Evolutionary conservation across 164 flowering plant genomes (phyloP).

Genomic region (Akebia trifoliata): DNA sequence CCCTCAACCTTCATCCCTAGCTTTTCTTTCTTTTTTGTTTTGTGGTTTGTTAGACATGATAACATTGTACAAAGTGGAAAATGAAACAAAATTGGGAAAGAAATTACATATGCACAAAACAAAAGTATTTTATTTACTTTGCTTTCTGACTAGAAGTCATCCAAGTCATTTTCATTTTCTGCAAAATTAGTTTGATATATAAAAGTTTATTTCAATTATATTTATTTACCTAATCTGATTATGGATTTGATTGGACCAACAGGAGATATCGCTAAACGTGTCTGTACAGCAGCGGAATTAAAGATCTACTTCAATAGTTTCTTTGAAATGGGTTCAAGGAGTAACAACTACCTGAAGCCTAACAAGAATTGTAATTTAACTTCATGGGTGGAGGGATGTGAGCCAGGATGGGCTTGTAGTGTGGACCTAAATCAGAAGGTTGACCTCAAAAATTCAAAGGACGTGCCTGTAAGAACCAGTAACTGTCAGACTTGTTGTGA

Average conservation of each 20-base stretch:
- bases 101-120: too few species aligned
- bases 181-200: too few species aligned
- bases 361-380: constrained; percentile 87
- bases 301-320: constrained; percentile 60
- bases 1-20: too few species aligned
- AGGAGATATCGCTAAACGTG: constrained; percentile 57
- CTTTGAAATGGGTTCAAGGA: constrained; percentile 27
- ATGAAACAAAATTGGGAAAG: too few species aligned
- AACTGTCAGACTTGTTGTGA: constrained; percentile 73
- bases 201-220: too few species aligned
- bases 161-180: too few species aligned
- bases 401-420: constrained; percentile 97
- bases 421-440: constrained; percentile 31
- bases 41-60: too few species aligned
- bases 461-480: constrained; percentile 52
- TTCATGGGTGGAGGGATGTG: constrained; percentile 78
- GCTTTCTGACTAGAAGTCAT: too few species aligned
- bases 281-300: constrained; percentile 88
- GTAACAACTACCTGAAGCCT: constrained; percentile 49
- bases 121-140: too few species aligned
- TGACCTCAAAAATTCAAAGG: constrained; percentile 43
- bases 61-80: too few species aligned
- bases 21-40: too few species aligned
- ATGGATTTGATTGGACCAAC: constrained; percentile 8
- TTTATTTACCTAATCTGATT: constrained; percentile 2